Evolutionary conservation across 345 rosid species (phyloP), one percentile per base, ranked within the genome.

Genomic region (Populus pruinosa): DNA sequence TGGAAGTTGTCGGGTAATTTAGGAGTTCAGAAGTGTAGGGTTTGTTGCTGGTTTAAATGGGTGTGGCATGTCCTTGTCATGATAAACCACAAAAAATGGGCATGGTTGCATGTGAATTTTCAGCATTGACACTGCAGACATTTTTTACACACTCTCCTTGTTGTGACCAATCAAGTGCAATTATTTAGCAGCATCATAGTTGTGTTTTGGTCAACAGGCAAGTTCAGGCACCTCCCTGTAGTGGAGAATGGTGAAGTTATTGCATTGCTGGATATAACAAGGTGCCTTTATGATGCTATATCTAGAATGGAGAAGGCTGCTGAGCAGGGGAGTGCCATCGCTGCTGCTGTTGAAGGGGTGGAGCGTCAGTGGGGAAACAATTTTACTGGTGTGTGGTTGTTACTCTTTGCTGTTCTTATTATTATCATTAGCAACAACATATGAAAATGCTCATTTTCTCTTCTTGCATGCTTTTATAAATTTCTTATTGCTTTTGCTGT

Each of bases 191-290:
- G 78, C 35, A 47, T 76, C 77, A 77, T 71, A 69, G 53, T 49
- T 38, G 9, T 61, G 67, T 78, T 44, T 35, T 70, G 66, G 49
- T 69, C 43, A 62, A 79, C 86, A 92, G 97, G 99, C 47, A 96
- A 94, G 80, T 94, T 96, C 73, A 91, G 97, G 83, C 98, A 96
- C 53, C 96, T 96, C 70, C 99, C 99, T 64, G 99, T 96, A 73
- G 99, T 96, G 33, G 99, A 96, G 88, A 94, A 91, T 56, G 99
- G 98, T 61, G 98, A 96, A 87, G 99, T 96, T 68, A 92, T 94
- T 82, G 99, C 99, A 7, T 68, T 96, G 86, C 83, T 96, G 83
- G 99, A 96, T 83, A 96, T 96, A 64, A 91, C 99, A 9, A 96
- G 88, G 85, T 96, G 99, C 85, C 85, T 96, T 4, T 96, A 94